These are phyloP conservation scores for Ophiocordyceps robertsii DNA, from an alignment of 2,329 filamentous ascomycete genomes.

Conservation along the genomic window DNA sequence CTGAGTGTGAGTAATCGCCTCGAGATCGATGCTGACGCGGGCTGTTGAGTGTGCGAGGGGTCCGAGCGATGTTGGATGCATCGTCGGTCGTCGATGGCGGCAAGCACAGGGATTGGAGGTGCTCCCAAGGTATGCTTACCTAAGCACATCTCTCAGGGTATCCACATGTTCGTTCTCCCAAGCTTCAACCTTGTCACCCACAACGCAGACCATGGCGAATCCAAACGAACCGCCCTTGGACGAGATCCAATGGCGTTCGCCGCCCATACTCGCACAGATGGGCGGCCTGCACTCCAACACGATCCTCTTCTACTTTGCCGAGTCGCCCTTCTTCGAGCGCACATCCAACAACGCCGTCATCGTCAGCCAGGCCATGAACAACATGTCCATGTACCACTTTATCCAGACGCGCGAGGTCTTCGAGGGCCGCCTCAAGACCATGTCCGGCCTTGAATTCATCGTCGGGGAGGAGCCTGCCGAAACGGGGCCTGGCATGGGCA, in stretches of 20 bases:
- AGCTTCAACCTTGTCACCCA: not conserved
- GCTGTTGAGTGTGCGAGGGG: not conserved
- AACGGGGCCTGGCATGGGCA: conserved; percentile 49
- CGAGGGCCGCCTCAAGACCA: conserved; percentile 46
- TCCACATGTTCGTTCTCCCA: not conserved
- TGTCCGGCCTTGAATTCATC: conserved; percentile 54
- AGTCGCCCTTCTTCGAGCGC: conserved; percentile 54
- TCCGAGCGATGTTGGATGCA: no score
- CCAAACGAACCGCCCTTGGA: conserved; percentile 42
- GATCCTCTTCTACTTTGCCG: conserved; percentile 54
- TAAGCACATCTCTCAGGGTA: no score
- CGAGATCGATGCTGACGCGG: not conserved
- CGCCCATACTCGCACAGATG: conserved; percentile 33
- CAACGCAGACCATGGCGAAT: conserved; percentile 21
- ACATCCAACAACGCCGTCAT: conserved; percentile 56
- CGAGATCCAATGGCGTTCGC: conserved; percentile 54
- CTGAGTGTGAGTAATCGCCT: not conserved
- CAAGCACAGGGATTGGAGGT: no score
- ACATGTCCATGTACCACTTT: conserved; percentile 41
- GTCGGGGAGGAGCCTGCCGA: conserved; percentile 53
- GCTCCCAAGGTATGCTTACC: no score
- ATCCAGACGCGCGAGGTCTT: conserved; percentile 50
- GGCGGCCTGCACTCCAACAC: conserved; percentile 50
- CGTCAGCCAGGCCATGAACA: conserved; percentile 47
- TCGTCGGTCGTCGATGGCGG: no score